Percentiles rank a stretch among this genome's conserved stretches.
Evolutionary conservation across 2,329 filamentous ascomycete genomes (phyloP).

Genomic region (Pezicula radicicola): DNA sequence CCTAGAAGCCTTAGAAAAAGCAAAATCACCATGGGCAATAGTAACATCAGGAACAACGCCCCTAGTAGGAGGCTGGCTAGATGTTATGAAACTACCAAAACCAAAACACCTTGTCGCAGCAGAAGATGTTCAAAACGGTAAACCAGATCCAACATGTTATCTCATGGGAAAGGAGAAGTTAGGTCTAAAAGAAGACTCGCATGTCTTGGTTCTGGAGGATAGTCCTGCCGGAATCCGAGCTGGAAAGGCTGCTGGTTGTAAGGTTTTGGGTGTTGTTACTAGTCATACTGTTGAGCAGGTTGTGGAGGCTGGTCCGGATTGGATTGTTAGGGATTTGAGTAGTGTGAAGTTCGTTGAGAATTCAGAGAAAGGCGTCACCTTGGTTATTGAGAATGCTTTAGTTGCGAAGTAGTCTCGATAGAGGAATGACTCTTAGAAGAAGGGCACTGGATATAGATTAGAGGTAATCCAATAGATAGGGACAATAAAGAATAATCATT

Average conservation of each 20-base stretch:
- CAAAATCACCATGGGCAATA: conserved; percentile 66
- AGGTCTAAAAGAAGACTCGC: conserved; percentile 33
- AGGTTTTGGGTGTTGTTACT: conserved; percentile 63
- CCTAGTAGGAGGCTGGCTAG: conserved; percentile 71
- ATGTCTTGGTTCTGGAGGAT: conserved; percentile 65
- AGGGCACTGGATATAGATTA: neutral
- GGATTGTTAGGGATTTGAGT: conserved; percentile 64
- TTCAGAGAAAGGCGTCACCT: conserved; percentile 34
- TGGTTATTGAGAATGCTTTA: conserved; percentile 25
- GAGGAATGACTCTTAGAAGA: neutral
- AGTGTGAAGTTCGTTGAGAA: conserved; percentile 52
- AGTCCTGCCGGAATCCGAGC: conserved; percentile 65
- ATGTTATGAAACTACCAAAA: conserved; percentile 59
- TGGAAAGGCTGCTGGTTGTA: conserved; percentile 69
- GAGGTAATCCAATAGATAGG: neutral
- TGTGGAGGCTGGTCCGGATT: conserved; percentile 62
- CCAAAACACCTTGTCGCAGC: conserved; percentile 70
- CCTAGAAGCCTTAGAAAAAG: conserved; percentile 44
- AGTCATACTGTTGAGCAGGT: conserved; percentile 61
- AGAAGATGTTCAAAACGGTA: conserved; percentile 72
- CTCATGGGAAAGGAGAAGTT: conserved; percentile 63
- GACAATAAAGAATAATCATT: neutral
- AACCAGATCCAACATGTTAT: conserved; percentile 77
- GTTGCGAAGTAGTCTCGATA: neutral
- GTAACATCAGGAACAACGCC: conserved; percentile 71